Evolutionary conservation across 2,329 filamentous ascomycete genomes (phyloP).

Genomic region (Aphanocladium album): DNA sequence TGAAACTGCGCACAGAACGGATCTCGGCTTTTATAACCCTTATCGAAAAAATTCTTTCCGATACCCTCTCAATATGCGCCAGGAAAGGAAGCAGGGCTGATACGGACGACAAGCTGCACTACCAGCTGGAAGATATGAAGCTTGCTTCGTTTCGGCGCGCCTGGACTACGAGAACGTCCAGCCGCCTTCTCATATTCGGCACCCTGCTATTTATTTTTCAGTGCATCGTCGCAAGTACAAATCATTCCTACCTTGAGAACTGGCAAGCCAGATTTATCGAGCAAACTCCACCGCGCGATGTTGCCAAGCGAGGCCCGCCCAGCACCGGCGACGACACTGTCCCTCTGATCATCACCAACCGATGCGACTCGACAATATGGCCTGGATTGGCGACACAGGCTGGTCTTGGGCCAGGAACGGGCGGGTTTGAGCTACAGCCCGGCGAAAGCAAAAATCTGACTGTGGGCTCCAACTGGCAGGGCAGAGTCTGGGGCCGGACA

Average conservation of each 20-base stretch:
- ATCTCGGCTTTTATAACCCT: background rate
- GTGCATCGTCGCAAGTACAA: background rate
- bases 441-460: slow-evolving; percentile 56
- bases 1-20: background rate
- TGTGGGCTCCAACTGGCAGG: slow-evolving; percentile 72
- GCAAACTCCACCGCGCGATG: slow-evolving; percentile 20
- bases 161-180: background rate
- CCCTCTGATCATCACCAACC: slow-evolving; percentile 66
- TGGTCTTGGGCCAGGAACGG: slow-evolving; percentile 60
- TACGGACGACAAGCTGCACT: background rate
- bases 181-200: background rate
- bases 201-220: background rate
- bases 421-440: slow-evolving; percentile 62
- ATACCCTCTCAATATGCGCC: background rate
- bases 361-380: slow-evolving; percentile 67
- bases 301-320: slow-evolving; percentile 27
- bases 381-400: slow-evolving; percentile 70
- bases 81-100: background rate
- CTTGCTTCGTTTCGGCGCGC: background rate
- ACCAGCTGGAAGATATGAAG: background rate
- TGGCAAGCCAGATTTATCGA: slow-evolving; percentile 25
- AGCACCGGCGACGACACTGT: slow-evolving; percentile 35
- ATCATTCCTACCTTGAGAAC: background rate
- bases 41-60: background rate
- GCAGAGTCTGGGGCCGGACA: slow-evolving; percentile 75